phyloP scores from a whole-genome alignment of 208 protist species.

The Phytomonas sp. region DNA sequence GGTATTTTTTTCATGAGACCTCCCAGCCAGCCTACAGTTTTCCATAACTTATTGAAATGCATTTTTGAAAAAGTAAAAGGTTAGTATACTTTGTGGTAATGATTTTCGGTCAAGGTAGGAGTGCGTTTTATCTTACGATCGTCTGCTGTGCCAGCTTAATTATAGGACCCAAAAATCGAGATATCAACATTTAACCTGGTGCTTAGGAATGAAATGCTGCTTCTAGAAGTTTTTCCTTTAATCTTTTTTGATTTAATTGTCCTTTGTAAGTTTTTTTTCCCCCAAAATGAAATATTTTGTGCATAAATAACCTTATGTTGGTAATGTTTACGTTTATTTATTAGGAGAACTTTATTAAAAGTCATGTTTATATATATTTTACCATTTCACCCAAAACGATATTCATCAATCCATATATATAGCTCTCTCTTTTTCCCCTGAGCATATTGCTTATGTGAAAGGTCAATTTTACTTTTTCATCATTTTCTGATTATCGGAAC shows the following conservation, averaged over 20 bases:
- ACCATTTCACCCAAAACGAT: neutral
- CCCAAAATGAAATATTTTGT: neutral
- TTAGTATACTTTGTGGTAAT: too few relatives aligned
- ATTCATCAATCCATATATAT: neutral
- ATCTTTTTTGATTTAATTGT: neutral
- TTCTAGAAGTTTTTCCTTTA: neutral
- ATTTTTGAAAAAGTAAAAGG: too few relatives aligned
- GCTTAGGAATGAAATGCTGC: neutral
- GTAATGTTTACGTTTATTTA: neutral
- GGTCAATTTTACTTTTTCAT: neutral
- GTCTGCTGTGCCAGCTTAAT: too few relatives aligned
- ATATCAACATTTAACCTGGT: neutral
- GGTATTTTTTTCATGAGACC: neutral
- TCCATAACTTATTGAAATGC: too few relatives aligned
- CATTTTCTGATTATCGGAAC: neutral
- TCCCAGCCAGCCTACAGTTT: too few relatives aligned
- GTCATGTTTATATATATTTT: neutral
- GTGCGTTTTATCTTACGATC: too few relatives aligned
- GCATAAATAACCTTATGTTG: neutral
- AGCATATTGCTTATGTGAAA: neutral
- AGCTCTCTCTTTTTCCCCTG: neutral
- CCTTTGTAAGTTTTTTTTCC: neutral
- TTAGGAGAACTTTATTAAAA: neutral
- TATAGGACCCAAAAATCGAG: too few relatives aligned
- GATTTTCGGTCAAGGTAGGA: too few relatives aligned